phyloP scores from a whole-genome alignment of 2,329 filamentous ascomycete genomes.

The Thermomyces lanuginosus region DNA sequence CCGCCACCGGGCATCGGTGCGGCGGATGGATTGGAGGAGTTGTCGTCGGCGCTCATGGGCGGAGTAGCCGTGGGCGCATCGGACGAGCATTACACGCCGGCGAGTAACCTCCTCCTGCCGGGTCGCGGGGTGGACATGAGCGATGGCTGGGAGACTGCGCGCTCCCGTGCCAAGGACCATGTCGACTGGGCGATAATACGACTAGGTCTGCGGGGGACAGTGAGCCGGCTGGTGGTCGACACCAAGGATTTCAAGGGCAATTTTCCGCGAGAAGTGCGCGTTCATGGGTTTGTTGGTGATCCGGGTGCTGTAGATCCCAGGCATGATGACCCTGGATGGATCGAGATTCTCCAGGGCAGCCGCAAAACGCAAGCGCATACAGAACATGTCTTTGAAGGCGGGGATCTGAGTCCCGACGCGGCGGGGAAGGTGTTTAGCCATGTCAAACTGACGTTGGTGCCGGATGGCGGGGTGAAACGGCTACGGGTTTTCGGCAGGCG shows the following conservation, averaged over 20 bases:
- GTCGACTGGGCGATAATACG: constrained; percentile 28
- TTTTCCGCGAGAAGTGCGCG: constrained; percentile 25
- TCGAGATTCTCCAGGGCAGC: constrained; percentile 21
- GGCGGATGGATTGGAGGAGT: constrained; percentile 17
- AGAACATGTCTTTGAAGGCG: constrained; percentile 25
- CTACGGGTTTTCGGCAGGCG: constrained; percentile 59
- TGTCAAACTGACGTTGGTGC: constrained; percentile 81
- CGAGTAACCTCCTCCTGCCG: constrained; percentile 25
- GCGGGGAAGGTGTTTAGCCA: constrained; percentile 54
- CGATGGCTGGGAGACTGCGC: constrained; percentile 30
- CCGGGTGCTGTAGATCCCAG: constrained; percentile 14
- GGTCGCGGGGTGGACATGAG: constrained; percentile 31
- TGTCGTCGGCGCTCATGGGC: constrained; percentile 26
- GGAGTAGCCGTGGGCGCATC: constrained; percentile 25
- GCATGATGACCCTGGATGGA: constrained; percentile 21
- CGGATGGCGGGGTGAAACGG: constrained; percentile 83
- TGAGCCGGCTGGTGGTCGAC: constrained; percentile 25
- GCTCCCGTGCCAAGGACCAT: constrained; percentile 23
- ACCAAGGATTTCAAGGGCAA: constrained; percentile 32
- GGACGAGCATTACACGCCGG: constrained; percentile 27
- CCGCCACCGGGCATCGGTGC: constrained; percentile 10
- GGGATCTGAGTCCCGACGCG: constrained; percentile 40
- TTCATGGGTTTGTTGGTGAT: constrained; percentile 19
- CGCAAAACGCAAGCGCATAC: constrained; percentile 24
- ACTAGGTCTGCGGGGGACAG: constrained; percentile 23